Percentiles rank a stretch among this genome's conserved stretches.
These are phyloP conservation scores for Diplodia scrobiculata DNA, from an alignment of 2,329 filamentous ascomycete genomes.

Conservation along the genomic window DNA sequence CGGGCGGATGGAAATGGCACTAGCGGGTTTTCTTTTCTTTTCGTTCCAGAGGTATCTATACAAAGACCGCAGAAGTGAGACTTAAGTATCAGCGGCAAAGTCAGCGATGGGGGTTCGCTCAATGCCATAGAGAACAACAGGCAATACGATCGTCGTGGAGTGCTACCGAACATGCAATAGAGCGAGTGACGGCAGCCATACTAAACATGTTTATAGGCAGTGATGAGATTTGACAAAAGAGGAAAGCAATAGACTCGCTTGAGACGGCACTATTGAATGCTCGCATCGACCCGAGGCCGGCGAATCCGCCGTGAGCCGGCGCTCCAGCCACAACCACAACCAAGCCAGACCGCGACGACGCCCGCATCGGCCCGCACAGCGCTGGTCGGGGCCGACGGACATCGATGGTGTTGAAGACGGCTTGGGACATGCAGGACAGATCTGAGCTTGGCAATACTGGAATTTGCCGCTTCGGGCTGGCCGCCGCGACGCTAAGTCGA, in stretches of 20 bases:
- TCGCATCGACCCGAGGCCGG: neutral
- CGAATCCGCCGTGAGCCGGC: neutral
- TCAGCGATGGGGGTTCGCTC: no score
- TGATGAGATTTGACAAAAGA: neutral
- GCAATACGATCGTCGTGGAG: no score
- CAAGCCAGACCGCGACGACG: neutral
- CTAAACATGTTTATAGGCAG: neutral
- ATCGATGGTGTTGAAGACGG: slow-evolving; percentile 7
- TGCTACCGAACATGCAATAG: no score
- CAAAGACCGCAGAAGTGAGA: no score
- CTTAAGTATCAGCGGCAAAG: no score
- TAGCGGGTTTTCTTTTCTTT: neutral
- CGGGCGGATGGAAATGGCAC: neutral
- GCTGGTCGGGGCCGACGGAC: neutral
- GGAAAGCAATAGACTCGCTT: slow-evolving; percentile 19
- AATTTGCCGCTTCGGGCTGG: slow-evolving; percentile 8
- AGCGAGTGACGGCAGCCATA: neutral
- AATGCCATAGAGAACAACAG: no score
- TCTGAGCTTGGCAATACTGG: slow-evolving; percentile 25
- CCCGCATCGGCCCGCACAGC: neutral
- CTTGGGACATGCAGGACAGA: neutral
- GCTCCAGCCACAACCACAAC: neutral
- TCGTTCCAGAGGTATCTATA: neutral
- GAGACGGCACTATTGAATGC: neutral
- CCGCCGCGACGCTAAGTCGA: slow-evolving; percentile 23